Conservation (phyloP, 352 stramenopile species). For the Pythium sp. region DNA sequence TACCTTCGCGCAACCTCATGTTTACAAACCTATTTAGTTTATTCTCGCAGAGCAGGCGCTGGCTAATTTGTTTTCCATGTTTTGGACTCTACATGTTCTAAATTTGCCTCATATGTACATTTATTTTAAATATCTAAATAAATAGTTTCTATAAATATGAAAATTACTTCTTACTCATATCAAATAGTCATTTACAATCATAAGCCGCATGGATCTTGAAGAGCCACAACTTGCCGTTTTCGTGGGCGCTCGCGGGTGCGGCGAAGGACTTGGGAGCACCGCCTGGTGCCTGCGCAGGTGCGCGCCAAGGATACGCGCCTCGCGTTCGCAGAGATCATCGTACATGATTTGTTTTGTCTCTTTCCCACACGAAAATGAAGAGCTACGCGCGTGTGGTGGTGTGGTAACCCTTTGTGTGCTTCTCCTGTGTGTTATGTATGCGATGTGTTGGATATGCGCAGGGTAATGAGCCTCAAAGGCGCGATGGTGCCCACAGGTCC, state of each 20-base stretch:
- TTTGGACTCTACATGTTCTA: neutral
- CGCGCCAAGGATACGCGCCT: constrained; percentile 48
- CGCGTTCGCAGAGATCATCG: constrained; percentile 59
- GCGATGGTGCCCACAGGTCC: constrained; percentile 43
- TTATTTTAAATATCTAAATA: too few relatives aligned
- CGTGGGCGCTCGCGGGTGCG: constrained; percentile 37
- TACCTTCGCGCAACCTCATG: neutral
- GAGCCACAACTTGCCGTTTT: too few relatives aligned
- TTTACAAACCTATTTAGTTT: neutral
- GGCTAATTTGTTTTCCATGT: neutral
- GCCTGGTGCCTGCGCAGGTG: constrained; percentile 39
- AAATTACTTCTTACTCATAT: too few relatives aligned
- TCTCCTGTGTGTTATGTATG: too few relatives aligned
- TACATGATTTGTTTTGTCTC: constrained; percentile 16
- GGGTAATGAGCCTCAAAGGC: constrained; percentile 45
- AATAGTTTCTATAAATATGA: too few relatives aligned
- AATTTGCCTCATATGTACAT: too few relatives aligned
- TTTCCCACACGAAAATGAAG: neutral
- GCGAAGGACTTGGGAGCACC: constrained; percentile 41
- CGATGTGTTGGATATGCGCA: constrained; percentile 10
- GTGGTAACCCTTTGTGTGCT: neutral
- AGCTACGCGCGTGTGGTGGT: neutral
- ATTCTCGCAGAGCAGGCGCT: neutral
- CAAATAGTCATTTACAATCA: too few relatives aligned
- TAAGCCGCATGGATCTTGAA: too few relatives aligned